These are phyloP conservation scores for Limtongia smithiae DNA, from an alignment of 805 yeast genomes.

Conservation along the genomic window DNA sequence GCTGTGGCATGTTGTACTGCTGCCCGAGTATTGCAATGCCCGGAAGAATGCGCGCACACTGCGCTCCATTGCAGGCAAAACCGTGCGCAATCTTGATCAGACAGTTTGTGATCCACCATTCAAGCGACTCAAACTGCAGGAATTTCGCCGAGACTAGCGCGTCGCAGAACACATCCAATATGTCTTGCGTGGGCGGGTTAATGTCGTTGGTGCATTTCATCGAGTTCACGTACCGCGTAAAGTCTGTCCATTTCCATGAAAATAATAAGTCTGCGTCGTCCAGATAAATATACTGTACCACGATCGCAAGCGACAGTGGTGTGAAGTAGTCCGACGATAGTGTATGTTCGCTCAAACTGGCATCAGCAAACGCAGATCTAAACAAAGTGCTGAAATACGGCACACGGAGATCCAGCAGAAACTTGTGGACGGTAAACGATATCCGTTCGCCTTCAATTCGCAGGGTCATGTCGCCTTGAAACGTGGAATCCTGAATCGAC, in stretches of 20 bases:
- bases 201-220: slow-evolving; percentile 22
- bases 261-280: slow-evolving; percentile 26
- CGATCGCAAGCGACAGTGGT: slow-evolving; percentile 26
- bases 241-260: slow-evolving; percentile 29
- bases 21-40: slow-evolving; percentile 21
- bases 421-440: slow-evolving; percentile 22
- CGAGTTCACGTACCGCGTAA: slow-evolving; percentile 21
- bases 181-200: slow-evolving; percentile 26
- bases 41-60: slow-evolving; percentile 20
- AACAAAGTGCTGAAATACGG: slow-evolving; percentile 28
- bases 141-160: slow-evolving; percentile 27
- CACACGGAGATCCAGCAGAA: slow-evolving; percentile 22
- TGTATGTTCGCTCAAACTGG: slow-evolving; percentile 14
- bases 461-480: slow-evolving; percentile 17
- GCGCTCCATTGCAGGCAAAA: slow-evolving; percentile 22
- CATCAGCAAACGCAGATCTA: slow-evolving; percentile 27
- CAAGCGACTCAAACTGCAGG: slow-evolving; percentile 25
- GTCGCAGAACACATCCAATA: slow-evolving; percentile 22
- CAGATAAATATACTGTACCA: slow-evolving; percentile 23
- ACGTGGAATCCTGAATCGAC: not conserved
- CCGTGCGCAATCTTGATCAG: slow-evolving; percentile 21
- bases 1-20: slow-evolving; percentile 15
- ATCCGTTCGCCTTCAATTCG: slow-evolving; percentile 20
- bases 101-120: slow-evolving; percentile 20
- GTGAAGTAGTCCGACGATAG: slow-evolving; percentile 27